These are phyloP conservation scores for Teratosphaeriaceae sp. DNA, from an alignment of 2,329 filamentous ascomycete species.

Conservation along the genomic window DNA sequence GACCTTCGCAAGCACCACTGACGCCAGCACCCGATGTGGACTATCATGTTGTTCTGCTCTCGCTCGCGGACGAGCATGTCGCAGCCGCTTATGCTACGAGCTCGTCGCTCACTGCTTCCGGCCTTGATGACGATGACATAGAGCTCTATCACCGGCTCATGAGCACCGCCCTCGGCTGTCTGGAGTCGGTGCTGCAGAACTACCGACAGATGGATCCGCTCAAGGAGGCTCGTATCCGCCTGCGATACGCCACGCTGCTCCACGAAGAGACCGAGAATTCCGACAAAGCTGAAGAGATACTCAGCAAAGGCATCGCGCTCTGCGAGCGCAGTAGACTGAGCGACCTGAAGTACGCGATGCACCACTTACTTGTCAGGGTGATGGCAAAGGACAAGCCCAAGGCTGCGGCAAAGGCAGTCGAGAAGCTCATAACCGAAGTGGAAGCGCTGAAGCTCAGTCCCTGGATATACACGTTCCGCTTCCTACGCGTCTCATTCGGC, in stretches of 20 bases:
- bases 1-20: constrained; percentile 20
- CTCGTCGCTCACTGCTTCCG: constrained; percentile 37
- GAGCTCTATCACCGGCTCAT: constrained; percentile 67
- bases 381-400: constrained; percentile 63
- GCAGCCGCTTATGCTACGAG: constrained; percentile 55
- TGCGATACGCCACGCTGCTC: constrained; percentile 65
- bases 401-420: constrained; percentile 65
- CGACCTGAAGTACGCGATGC: constrained; percentile 71
- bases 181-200: constrained; percentile 62
- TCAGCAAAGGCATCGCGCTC: constrained; percentile 55
- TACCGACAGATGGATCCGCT: constrained; percentile 51
- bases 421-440: constrained; percentile 61
- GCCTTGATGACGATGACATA: constrained; percentile 38
- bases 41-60: constrained; percentile 57
- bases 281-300: constrained; percentile 63
- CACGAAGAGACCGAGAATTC: constrained; percentile 71
- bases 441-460: constrained; percentile 61
- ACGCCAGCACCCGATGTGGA: constrained; percentile 37
- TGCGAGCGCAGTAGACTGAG: constrained; percentile 48
- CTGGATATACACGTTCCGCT: constrained; percentile 72
- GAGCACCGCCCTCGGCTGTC: constrained; percentile 63
- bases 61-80: constrained; percentile 72
- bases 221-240: constrained; percentile 60
- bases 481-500: constrained; percentile 64
- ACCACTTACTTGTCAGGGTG: constrained; percentile 64